These are phyloP conservation scores for Erodium chrysanthum DNA, from an alignment of 441 rosid species.

Conservation along the genomic window DNA sequence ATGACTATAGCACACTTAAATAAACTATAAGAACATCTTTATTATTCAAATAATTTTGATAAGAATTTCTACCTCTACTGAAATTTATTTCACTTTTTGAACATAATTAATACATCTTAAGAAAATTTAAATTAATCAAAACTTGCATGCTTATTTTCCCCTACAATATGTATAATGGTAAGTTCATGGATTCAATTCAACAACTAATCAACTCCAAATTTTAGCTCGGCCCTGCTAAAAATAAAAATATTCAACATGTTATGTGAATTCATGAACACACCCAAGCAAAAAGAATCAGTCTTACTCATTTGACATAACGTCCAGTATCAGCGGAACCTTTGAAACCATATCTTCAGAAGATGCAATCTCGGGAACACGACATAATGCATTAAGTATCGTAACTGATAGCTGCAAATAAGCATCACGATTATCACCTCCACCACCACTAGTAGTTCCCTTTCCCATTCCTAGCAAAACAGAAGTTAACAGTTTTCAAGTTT, in stretches of 20 bases:
- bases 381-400: constrained; percentile 67
- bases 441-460: constrained; percentile 31
- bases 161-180: neutral
- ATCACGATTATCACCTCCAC: constrained; percentile 39
- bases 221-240: neutral
- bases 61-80: neutral
- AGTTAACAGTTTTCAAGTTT: neutral
- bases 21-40: neutral
- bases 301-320: constrained; percentile 48
- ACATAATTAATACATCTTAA: neutral
- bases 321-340: constrained; percentile 57
- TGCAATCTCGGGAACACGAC: constrained; percentile 69
- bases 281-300: constrained; percentile 11
- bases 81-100: neutral
- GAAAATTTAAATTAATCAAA: neutral
- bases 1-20: neutral
- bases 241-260: neutral
- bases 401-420: constrained; percentile 65
- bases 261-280: neutral
- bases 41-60: neutral
- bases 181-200: neutral
- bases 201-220: neutral
- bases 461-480: constrained; percentile 32
- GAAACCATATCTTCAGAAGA: constrained; percentile 57
- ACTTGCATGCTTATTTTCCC: neutral